Evolutionary conservation across 805 yeast species (phyloP).

Genomic region (Zygotorulaspora sp.): DNA sequence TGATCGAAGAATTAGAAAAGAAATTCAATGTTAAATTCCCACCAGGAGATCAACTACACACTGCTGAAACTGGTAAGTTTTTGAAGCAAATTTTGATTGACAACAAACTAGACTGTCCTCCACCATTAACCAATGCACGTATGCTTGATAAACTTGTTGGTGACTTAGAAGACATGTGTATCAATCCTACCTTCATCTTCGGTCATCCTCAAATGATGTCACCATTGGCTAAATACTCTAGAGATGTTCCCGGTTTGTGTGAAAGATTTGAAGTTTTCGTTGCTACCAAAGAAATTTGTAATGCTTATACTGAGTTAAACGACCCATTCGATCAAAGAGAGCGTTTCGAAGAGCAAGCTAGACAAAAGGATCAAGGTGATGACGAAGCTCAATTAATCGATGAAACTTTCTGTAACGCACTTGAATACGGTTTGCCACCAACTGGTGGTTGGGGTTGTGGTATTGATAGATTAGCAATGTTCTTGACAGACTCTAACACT

Average conservation of each 20-base stretch:
- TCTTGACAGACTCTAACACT: constrained; percentile 91
- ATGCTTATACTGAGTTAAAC: constrained; percentile 97
- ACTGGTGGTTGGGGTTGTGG: constrained; percentile 99
- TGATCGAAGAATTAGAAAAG: constrained; percentile 94
- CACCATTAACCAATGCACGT: constrained; percentile 94
- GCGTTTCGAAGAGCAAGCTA: constrained; percentile 97
- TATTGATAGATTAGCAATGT: constrained; percentile 97
- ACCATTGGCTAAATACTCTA: constrained; percentile 94
- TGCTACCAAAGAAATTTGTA: constrained; percentile 96
- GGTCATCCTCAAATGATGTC: constrained; percentile 99
- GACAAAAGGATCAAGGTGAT: constrained; percentile 98
- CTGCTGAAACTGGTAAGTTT: constrained; percentile 88
- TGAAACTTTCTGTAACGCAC: constrained; percentile 94
- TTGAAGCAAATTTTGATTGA: constrained; percentile 73
- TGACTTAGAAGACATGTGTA: constrained; percentile 88
- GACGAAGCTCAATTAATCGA: constrained; percentile 97
- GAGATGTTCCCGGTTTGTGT: constrained; percentile 89
- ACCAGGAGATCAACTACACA: constrained; percentile 90
- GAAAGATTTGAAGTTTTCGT: constrained; percentile 98
- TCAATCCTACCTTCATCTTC: constrained; percentile 95
- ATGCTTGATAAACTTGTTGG: constrained; percentile 98
- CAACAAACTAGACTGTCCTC: constrained; percentile 79
- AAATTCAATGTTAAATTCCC: constrained; percentile 85
- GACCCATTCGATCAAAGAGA: constrained; percentile 98
- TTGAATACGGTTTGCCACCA: constrained; percentile 98